A percentile compares a stretch with the other conserved stretches of the same genome.
Conservation (phyloP, 2,329 filamentous ascomycete genomes). For the Madurella mycetomatis region DNA sequence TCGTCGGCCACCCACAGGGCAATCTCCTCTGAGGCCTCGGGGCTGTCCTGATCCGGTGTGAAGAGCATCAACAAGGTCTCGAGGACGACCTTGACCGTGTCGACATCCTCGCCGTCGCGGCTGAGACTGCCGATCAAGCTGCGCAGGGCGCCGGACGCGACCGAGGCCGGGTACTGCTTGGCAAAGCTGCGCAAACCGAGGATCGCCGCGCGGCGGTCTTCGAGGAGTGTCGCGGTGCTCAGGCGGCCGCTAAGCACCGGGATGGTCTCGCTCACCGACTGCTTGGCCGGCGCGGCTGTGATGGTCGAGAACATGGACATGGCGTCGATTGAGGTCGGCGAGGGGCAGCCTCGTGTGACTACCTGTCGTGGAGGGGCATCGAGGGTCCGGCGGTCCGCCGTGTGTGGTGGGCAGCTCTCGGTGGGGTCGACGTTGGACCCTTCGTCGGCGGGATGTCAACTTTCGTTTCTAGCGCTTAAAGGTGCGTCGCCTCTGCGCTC, state of each 20-base stretch:
- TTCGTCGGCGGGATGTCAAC: background rate
- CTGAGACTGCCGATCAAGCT: constrained; percentile 79
- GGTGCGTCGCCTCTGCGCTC: background rate
- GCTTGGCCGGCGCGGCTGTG: constrained; percentile 77
- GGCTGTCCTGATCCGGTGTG: constrained; percentile 63
- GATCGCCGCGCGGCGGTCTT: constrained; percentile 91
- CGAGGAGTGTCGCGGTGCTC: constrained; percentile 82
- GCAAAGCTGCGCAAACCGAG: constrained; percentile 91
- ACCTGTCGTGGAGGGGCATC: constrained; percentile 30
- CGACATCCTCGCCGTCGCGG: constrained; percentile 89
- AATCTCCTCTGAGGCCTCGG: constrained; percentile 94
- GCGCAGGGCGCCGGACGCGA: constrained; percentile 86
- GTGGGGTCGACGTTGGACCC: background rate
- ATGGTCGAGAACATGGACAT: constrained; percentile 56
- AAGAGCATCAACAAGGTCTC: constrained; percentile 96
- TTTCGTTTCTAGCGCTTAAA: background rate
- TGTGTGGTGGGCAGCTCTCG: background rate
- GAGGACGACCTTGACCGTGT: constrained; percentile 90
- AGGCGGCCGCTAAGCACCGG: constrained; percentile 82
- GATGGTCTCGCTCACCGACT: constrained; percentile 94
- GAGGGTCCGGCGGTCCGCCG: background rate
- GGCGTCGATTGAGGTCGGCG: constrained; percentile 13
- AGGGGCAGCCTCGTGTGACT: constrained; percentile 18
- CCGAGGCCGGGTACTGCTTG: constrained; percentile 92
- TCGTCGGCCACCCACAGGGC: constrained; percentile 94